Conservation (phyloP, 805 yeast species). For the Crinitomyces ghanaensis region DNA sequence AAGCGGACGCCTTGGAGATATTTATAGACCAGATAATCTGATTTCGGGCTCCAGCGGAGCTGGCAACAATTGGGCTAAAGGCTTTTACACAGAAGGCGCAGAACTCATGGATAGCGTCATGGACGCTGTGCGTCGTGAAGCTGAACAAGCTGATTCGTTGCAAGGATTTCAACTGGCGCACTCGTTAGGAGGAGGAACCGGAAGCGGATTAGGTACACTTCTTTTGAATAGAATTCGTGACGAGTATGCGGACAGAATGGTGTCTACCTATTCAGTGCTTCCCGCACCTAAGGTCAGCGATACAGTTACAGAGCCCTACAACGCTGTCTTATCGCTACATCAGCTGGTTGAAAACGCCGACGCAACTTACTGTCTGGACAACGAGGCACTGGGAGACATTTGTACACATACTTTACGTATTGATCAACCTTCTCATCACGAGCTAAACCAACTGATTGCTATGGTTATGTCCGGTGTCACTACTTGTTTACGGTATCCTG, state of each 20-base stretch:
- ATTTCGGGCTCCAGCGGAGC: conserved; percentile 89
- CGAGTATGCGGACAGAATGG: conserved; percentile 92
- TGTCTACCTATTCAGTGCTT: conserved; percentile 92
- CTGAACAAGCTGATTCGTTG: conserved; percentile 84
- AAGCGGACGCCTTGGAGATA: conserved; percentile 63
- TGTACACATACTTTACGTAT: conserved; percentile 78
- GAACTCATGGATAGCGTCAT: conserved; percentile 85
- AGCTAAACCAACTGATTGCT: conserved; percentile 75
- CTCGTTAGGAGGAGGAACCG: conserved; percentile 88
- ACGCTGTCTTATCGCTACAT: conserved; percentile 85
- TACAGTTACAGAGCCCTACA: conserved; percentile 92
- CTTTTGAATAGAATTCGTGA: conserved; percentile 79
- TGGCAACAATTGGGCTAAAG: conserved; percentile 96
- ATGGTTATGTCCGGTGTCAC: conserved; percentile 95
- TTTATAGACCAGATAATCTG: conserved; percentile 87
- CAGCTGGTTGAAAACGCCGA: conserved; percentile 87
- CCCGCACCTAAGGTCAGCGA: conserved; percentile 90
- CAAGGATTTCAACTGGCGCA: conserved; percentile 92
- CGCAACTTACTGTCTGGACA: conserved; percentile 91
- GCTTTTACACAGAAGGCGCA: conserved; percentile 95
- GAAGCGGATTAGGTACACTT: conserved; percentile 93
- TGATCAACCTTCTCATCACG: conserved; percentile 65
- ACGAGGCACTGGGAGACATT: conserved; percentile 86
- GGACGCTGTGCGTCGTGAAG: conserved; percentile 89
- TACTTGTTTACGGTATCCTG: conserved; percentile 89